Base-by-base conservation (phyloP, 192 early-diverging fungal species). In the Backusella sp. region DNA sequence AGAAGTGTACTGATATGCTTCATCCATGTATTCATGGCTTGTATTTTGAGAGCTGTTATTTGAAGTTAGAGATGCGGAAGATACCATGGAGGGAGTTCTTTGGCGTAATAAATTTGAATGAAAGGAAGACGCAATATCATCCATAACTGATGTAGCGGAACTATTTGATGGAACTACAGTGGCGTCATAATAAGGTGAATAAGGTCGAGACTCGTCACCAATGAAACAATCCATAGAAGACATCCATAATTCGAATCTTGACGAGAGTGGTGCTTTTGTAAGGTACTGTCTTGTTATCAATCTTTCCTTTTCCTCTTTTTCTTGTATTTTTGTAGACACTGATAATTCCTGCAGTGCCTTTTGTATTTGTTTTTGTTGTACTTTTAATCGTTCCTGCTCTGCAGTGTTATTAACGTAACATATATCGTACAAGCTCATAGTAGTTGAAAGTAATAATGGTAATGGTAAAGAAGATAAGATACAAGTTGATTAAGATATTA, bases 351-450 rank as follows among this genome's bases (percentile, higher is more conserved):
- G 21, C 39, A 71, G 42, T 30, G 42, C 70, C 11, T 71, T 44
- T 6, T 28, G 39, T 46, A 71, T 71, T 12, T 71, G 41, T 32
- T 71, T 41, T 71, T 71, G 70, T n/a, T 49, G 44, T 71, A 46
- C 70, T 32, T 71, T 71, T 49, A 71, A 71, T 26, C 70, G 12
- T 46, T 36, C 42, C 41, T 71, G 42, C 26, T 71, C 42, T 23
- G 44, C 35, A 26, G 42, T 49, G 15, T 39, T 46, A 26, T 17
- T 71, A 19, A 71, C 44, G 42, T 71, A 49, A 1, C 26, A 41
- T 30, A 71, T 71, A 30, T 71, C 70, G 28, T 71, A 71, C 39
- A 71, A 49, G 28, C 70, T 71, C 70, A 71, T 71, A 36, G 62
- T 66, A 35, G 17, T n/a, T 68, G 66, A 35, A 30, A 32, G 34